Percentiles rank a stretch among this genome's conserved stretches.
Conservation (phyloP, 108 stramenopile species). For the Nannochloropsis gaditana region DNA sequence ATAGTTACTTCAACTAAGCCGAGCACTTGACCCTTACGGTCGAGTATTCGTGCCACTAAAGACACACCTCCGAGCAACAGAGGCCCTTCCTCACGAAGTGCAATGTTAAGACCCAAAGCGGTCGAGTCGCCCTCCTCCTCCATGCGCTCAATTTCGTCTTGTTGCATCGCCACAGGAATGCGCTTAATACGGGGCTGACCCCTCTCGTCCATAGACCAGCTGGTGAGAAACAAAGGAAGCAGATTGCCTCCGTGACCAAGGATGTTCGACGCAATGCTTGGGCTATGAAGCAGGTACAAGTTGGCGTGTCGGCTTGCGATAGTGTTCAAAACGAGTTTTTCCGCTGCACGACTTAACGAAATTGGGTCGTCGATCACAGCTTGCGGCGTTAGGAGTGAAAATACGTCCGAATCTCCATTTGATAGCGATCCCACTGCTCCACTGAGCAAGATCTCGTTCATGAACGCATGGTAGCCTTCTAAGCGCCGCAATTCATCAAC, state of each 20-base stretch:
- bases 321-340: neutral
- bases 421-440: neutral
- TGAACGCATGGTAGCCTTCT: neutral
- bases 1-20: neutral
- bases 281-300: neutral
- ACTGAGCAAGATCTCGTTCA: slow-evolving; percentile 1
- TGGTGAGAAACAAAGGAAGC: neutral
- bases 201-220: neutral
- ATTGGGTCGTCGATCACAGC: neutral
- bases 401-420: neutral
- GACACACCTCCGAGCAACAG: neutral
- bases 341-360: neutral
- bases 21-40: neutral
- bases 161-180: neutral
- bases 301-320: neutral
- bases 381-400: neutral
- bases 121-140: neutral
- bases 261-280: no score
- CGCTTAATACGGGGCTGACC: neutral
- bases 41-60: neutral
- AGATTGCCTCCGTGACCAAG: neutral
- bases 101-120: neutral
- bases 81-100: slow-evolving; percentile 14
- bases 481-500: neutral
- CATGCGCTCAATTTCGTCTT: neutral